Evolutionary conservation across 257 asterid species (phyloP), one percentile per base, ranked within the genome.

Genomic region (Plantago major): DNA sequence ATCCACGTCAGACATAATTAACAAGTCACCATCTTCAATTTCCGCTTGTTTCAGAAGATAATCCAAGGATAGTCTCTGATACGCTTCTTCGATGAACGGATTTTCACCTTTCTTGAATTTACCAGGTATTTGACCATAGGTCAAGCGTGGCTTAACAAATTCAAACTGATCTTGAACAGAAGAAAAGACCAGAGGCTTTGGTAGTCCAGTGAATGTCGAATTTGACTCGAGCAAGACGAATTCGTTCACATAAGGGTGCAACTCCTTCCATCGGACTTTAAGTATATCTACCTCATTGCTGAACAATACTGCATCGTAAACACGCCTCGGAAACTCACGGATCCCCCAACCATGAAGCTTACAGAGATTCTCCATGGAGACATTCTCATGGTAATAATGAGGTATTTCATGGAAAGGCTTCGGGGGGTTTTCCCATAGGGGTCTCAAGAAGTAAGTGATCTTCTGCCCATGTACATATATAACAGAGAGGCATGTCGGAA

Each of bases 71-170:
- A 87, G 83, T 37, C 95, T 74, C 69, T 87, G 95, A 64, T 88
- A 88, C 0, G 96, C 96, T 68, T 88, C 96, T 75, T 88, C 96
- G 9, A 88, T 67, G 48, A 88, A 88, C 0, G 96, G 95, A 64
- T 85, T 88, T 42, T 85, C 95, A 63, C 95, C 93, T 58, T 74
- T 85, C 68, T 53, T 80, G 64, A 81, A 85, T 60, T 94, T 66
- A 60, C 96, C 96, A 0, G 95, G 95, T 33, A 76, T 81, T 75
- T 83, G 89, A 10, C 96, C 96, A 19, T 88, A 88, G 18, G 90
- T 85, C 55, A 88, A 68, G 17, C 95, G 69, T 15, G 90, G 79
- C 71, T 83, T 89, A 15, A 88, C 77, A 37, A 83, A 85, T 26
- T 76, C 80, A 50, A 88, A 88, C 54, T 79, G 73, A 17, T 81